Base-by-base conservation (phyloP, 2,329 filamentous ascomycete species). In the Beauveria asiatica region DNA sequence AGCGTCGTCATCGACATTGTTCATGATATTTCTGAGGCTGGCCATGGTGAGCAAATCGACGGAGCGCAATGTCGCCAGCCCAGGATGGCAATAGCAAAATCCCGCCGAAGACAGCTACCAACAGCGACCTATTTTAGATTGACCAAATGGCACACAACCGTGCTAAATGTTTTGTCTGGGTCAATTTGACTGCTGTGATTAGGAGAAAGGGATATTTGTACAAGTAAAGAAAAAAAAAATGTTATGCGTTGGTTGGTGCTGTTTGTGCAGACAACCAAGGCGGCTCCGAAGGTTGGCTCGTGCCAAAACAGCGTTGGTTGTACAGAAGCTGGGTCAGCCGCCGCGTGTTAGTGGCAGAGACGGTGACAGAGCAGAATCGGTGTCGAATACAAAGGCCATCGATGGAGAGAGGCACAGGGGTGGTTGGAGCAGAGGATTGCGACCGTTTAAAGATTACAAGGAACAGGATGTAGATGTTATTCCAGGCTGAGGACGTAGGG, bases 1-100 rank as follows among this genome's bases (percentile, higher is more conserved):
- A 62, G 69, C 69, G 63, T 76, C 73, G 66, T 80, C 79, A 66
- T 81, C 78, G 67, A 80, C 77, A 67, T 75, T 73, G 70, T 83
- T 81, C 77, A 83, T 82, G 69, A 83, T 83, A 67, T 80, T 80
- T 67, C 76, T 77, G 65, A 83, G 75, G 68, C 78, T 81, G 65
- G 79, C 75, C 80, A 83, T 83, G 73, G 70, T 71, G 70, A 70
- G 67, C 71, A 70, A 75, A 72, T 68, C 72, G 73, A 74, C 30
- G 68, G 62, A 61, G 67, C 66, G 63, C 67, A 63, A 69, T 68
- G 67, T 67, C 67, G 67, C 50, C 23, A n/a, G 25, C 25, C 25
- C 23, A 33, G 6, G 70, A 68, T 68, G 71, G 70, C 67, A 57
- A 62, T 61, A 25, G 51, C 25, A 25, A 54, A 66, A 52, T 41